Evolutionary conservation across 305 asterid genomes (phyloP), one percentile per base, ranked within the genome.

Genomic region (Fraxinus sp.): DNA sequence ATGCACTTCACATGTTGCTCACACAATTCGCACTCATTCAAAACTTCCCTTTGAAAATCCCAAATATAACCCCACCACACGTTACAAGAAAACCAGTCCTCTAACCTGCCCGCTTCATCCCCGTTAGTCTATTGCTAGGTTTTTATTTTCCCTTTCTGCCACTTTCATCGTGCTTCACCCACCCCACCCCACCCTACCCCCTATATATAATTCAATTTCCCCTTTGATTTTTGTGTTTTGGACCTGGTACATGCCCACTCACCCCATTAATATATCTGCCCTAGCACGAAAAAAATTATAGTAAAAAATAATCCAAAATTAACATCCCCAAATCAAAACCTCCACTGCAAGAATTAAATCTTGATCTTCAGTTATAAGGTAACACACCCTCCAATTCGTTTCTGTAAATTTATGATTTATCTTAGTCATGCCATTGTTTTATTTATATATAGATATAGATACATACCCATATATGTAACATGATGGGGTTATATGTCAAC

Each of bases 351-450:
- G 49, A 41, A 41, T 36, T 83, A 81, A 70, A 76, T 82, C 88
- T 82, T 86, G 90, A 86, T 88, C 90, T 84, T 86, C 87, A 83
- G 85, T 88, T 88, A 78, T 68, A 71, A 90, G 92, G 92, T 90
- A 33, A 88, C 88, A 88, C 83, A 79, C 85, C 85, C 33, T 49
- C 26, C 87, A 82, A 84, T 82, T 80, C 68, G 20, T 66, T 84
- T 85, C 83, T 84, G 84, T 83, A 71, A 73, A 84, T 75, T 83
- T 57, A 18, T 18, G 26, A 55, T 55, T 55, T 83, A 28, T 74
- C 52, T 44, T 35, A 5, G 68, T 44, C 76, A 22, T 81, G 78
- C 28, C 59, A 35, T 41, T 64, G 76, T 26, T 64, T 32, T 76
- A 78, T 74, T 10, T 57, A 18, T 57, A 13, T 11, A 44, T 44